Percentiles rank a stretch among this genome's conserved stretches.
Conservation (phyloP, 768 basidiomycete species). For the Suillus tomentosus region DNA sequence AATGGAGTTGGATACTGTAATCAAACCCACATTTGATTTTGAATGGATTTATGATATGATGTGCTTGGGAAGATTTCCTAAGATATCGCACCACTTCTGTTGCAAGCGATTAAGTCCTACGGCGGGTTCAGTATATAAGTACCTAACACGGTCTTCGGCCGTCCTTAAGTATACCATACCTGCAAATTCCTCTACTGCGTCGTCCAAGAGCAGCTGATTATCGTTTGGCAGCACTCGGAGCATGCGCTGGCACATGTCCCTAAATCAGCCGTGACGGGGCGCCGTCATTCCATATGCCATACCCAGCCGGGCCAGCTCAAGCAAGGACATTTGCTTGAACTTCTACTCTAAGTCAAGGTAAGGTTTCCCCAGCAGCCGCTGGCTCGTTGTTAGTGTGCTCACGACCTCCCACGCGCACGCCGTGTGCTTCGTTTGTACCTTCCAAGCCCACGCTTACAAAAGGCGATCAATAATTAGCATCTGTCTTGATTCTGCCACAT, state of each 20-base stretch:
- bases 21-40: not conserved
- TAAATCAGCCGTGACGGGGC: constrained; percentile 11
- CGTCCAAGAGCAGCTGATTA: not conserved
- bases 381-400: not conserved
- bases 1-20: not conserved
- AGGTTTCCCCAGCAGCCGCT: constrained; percentile 4
- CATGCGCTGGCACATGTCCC: constrained; percentile 2
- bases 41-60: not conserved
- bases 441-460: constrained; percentile 21
- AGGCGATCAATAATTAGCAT: constrained; percentile 7
- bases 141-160: not conserved
- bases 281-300: constrained; percentile 6
- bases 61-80: not conserved
- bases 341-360: constrained; percentile 8
- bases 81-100: constrained; percentile 2
- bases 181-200: not conserved
- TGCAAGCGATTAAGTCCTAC: constrained; percentile 4
- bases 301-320: not conserved
- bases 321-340: not conserved
- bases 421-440: constrained; percentile 18
- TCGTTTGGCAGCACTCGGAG: not conserved
- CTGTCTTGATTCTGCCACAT: constrained; percentile 12
- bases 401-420: constrained; percentile 27
- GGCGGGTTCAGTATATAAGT: not conserved
- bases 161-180: not conserved